Evolutionary conservation across 179 eudicot species (phyloP).

Genomic region (Spergularia azorica): DNA sequence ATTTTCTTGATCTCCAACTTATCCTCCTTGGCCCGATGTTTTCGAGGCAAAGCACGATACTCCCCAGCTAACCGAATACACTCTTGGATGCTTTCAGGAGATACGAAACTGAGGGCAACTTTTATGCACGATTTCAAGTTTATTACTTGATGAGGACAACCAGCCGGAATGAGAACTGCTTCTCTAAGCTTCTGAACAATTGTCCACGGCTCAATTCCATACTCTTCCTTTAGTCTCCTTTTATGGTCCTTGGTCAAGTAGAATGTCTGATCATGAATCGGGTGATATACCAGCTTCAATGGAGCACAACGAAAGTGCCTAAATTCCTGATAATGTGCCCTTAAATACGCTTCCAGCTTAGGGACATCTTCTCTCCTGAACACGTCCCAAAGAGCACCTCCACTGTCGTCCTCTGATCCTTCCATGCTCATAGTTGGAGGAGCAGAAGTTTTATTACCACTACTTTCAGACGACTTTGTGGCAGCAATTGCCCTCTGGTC

Average conservation of each 20-base stretch:
- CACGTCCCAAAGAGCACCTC: slow-evolving; percentile 73
- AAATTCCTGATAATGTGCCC: slow-evolving; percentile 54
- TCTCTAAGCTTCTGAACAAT: slow-evolving; percentile 76
- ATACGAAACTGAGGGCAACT: slow-evolving; percentile 64
- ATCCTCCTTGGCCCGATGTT: slow-evolving; percentile 59
- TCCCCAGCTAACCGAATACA: slow-evolving; percentile 56
- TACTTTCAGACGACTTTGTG: background rate
- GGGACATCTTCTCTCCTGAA: slow-evolving; percentile 66
- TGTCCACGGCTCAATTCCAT: slow-evolving; percentile 82
- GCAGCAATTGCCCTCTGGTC: slow-evolving; percentile 43
- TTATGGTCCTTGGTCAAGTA: slow-evolving; percentile 63
- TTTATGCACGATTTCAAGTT: slow-evolving; percentile 68
- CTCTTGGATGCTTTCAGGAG: slow-evolving; percentile 57
- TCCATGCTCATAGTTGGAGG: background rate
- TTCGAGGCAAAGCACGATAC: slow-evolving; percentile 46
- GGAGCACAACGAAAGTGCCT: slow-evolving; percentile 47
- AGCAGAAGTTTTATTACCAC: background rate
- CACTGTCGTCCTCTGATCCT: slow-evolving; percentile 17
- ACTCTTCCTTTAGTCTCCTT: slow-evolving; percentile 69
- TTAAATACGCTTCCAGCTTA: slow-evolving; percentile 57
- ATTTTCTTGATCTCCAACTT: slow-evolving; percentile 61
- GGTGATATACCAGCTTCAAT: slow-evolving; percentile 58
- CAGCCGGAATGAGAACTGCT: slow-evolving; percentile 87
- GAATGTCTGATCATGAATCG: slow-evolving; percentile 80
- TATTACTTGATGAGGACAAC: slow-evolving; percentile 88